Conservation (phyloP, 345 rosid species). For the Melaleuca quinquenervia region DNA sequence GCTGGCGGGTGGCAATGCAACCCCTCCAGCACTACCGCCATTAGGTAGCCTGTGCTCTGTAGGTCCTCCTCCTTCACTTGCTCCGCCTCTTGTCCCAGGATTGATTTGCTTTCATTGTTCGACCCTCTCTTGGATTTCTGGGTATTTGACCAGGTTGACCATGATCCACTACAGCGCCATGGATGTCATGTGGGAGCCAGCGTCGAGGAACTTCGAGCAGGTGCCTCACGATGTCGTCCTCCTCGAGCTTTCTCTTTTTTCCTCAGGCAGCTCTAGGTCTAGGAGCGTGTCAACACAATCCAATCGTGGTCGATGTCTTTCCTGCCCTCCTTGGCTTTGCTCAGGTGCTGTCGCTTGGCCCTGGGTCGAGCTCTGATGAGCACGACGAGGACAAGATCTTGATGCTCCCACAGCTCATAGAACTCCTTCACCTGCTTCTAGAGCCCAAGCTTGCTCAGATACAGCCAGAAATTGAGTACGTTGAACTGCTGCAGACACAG, state of each 20-base stretch:
- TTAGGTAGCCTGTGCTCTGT: not conserved
- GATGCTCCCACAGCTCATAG: not conserved
- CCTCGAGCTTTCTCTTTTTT: not conserved
- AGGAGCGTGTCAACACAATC: not conserved
- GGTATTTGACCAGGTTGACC: not conserved
- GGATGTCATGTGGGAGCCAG: not conserved
- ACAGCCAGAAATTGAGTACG: not conserved
- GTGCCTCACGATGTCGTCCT: not conserved
- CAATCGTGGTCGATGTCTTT: not conserved
- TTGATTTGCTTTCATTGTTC: not conserved
- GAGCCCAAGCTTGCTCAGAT: not conserved
- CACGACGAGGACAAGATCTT: not conserved
- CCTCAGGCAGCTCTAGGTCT: not conserved
- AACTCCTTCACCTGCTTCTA: not conserved
- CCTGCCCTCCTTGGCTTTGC: not conserved
- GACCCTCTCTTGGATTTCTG: not conserved
- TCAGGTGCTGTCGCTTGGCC: not conserved
- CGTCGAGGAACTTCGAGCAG: not conserved
- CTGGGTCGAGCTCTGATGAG: not conserved
- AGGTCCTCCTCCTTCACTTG: not conserved
- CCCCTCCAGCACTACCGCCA: conserved; percentile 1
- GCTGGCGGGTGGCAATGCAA: not conserved
- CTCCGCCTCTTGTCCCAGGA: not conserved
- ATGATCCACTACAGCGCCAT: not conserved
- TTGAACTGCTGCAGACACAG: not conserved